Evolutionary conservation across 768 basidiomycete species (phyloP).

Genomic region (Lentinula detonsa): DNA sequence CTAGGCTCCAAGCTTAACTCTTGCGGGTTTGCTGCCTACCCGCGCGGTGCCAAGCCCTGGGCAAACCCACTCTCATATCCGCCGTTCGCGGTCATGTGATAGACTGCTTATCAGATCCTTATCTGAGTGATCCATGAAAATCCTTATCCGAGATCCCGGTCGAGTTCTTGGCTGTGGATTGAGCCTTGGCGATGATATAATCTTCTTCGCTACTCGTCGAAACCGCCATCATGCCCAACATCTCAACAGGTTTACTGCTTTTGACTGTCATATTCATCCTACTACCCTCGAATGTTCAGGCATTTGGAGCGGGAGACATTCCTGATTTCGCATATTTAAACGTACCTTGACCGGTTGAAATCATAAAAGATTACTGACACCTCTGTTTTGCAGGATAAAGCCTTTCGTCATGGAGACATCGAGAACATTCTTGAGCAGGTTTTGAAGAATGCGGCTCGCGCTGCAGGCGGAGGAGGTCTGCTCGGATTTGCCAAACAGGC

Average conservation of each 20-base stretch:
- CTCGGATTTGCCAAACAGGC: constrained; percentile 45
- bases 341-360: constrained; percentile 22
- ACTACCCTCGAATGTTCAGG: constrained; percentile 37
- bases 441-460: constrained; percentile 47
- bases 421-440: constrained; percentile 61
- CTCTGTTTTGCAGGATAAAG: constrained; percentile 38
- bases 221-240: neutral
- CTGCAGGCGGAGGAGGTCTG: constrained; percentile 39
- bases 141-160: no score
- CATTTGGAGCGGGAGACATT: constrained; percentile 65
- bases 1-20: no score
- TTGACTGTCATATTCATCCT: constrained; percentile 32
- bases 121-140: no score
- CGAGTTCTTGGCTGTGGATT: neutral
- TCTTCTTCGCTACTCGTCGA: neutral
- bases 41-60: no score
- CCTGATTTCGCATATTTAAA: constrained; percentile 66
- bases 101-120: no score
- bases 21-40: no score
- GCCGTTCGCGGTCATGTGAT: no score
- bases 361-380: neutral
- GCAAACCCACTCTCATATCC: no score
- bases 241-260: constrained; percentile 24
- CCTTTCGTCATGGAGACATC: constrained; percentile 74
- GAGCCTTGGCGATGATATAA: neutral